Conservation (phyloP, 106 monocot species). For the Agapanthus africanus region DNA sequence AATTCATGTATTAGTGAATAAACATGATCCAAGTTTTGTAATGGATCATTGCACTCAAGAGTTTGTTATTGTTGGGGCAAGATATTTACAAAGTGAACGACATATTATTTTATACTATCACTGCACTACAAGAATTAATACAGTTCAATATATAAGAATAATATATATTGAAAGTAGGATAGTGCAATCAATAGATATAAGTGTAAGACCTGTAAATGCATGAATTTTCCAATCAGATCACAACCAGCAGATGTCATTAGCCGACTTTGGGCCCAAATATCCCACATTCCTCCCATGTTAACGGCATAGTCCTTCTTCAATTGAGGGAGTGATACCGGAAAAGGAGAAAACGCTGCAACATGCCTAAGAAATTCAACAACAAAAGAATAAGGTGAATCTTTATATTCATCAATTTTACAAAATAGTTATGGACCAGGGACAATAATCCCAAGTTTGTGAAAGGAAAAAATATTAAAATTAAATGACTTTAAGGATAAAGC, state of each 20-base stretch:
- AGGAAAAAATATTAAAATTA: background rate
- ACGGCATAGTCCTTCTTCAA: slow-evolving; percentile 7
- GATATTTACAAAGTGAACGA: background rate
- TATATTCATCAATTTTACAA: background rate
- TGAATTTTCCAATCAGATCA: slow-evolving; percentile 66
- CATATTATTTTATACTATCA: background rate
- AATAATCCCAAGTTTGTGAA: background rate
- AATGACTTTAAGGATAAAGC: background rate
- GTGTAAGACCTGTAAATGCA: slow-evolving; percentile 45
- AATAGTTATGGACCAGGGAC: background rate
- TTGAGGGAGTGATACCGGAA: slow-evolving; percentile 35
- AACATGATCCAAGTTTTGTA: background rate
- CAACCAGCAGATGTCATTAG: slow-evolving; percentile 62
- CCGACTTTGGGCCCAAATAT: slow-evolving; percentile 59
- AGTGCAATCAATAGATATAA: background rate
- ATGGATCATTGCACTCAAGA: background rate
- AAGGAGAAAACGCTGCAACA: slow-evolving; percentile 41
- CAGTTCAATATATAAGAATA: background rate
- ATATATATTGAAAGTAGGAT: background rate
- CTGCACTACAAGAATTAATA: background rate
- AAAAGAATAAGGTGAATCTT: background rate
- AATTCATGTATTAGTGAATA: too few relatives aligned
- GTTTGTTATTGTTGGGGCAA: background rate
- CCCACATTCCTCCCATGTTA: slow-evolving; percentile 53
- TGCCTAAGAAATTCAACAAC: slow-evolving; percentile 42